These are phyloP conservation scores for Ophiobolus disseminans DNA, from an alignment of 2,329 filamentous ascomycete genomes.

Conservation along the genomic window DNA sequence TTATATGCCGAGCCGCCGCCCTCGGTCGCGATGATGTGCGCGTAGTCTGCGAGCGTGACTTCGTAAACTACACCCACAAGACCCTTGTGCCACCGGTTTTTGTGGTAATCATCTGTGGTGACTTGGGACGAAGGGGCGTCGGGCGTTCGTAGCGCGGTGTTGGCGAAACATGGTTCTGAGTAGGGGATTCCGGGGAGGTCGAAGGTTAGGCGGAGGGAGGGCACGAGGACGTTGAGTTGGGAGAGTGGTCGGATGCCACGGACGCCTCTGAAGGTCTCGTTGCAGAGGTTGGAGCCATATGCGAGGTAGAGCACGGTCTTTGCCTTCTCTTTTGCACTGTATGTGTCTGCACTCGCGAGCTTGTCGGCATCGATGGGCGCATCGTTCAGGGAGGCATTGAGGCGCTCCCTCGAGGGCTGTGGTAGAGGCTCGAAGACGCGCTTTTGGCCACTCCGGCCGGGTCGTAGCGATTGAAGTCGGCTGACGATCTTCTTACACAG, in stretches of 20 bases:
- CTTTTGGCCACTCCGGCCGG: conserved; percentile 7
- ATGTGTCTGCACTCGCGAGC: conserved; percentile 20
- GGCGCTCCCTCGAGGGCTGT: conserved; percentile 35
- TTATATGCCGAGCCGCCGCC: conserved; percentile 85
- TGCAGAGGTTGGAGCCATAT: conserved; percentile 88
- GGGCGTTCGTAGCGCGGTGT: conserved; percentile 66
- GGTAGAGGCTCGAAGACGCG: conserved; percentile 27
- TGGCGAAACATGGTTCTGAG: conserved; percentile 89
- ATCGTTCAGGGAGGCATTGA: conserved; percentile 42
- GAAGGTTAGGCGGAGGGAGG: conserved; percentile 79
- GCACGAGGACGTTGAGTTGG: conserved; percentile 81
- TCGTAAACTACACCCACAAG: conserved; percentile 95
- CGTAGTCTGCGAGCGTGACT: conserved; percentile 82
- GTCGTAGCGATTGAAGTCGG: conserved; percentile 16
- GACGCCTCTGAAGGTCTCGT: conserved; percentile 77
- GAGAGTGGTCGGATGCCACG: conserved; percentile 84
- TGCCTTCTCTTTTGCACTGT: conserved; percentile 33
- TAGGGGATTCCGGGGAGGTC: conserved; percentile 88
- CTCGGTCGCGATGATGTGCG: conserved; percentile 87
- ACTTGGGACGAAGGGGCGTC: conserved; percentile 16
- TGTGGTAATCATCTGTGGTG: conserved; percentile 52
- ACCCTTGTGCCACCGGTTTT: conserved; percentile 76
- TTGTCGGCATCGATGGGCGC: conserved; percentile 25
- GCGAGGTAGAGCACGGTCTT: conserved; percentile 59
- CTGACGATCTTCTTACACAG: conserved; percentile 15